A percentile compares a stretch with the other conserved stretches of the same genome.
phyloP scores from a whole-genome alignment of 2,329 filamentous ascomycete genomes.

The Neofusicoccum sp. region DNA sequence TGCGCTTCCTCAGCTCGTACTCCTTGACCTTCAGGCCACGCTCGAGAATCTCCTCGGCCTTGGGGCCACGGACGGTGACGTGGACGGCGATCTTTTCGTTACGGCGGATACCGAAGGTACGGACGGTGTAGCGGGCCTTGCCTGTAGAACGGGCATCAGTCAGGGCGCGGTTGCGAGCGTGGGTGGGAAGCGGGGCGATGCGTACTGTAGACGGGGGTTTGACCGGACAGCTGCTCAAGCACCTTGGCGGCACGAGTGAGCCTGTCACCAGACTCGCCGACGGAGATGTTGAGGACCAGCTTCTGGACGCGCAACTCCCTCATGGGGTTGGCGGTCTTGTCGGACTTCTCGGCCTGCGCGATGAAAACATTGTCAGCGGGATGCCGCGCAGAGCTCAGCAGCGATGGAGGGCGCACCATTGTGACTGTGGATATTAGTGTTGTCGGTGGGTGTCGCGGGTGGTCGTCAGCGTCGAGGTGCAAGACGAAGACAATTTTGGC shows the following conservation, averaged over 20 bases:
- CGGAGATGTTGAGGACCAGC: constrained; percentile 99
- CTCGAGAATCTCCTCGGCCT: constrained; percentile 99
- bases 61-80: constrained; percentile 98
- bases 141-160: constrained; percentile 52
- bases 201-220: constrained; percentile 99
- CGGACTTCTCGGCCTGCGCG: constrained; percentile 49
- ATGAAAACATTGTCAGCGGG: constrained; percentile 29
- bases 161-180: not conserved
- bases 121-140: constrained; percentile 99
- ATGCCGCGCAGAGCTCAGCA: not conserved
- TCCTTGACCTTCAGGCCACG: constrained; percentile 99
- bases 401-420: constrained; percentile 38
- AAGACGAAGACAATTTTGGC: constrained; percentile 22
- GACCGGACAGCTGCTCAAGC: constrained; percentile 98
- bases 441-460: constrained; percentile 31
- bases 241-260: constrained; percentile 99
- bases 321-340: constrained; percentile 96
- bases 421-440: constrained; percentile 41
- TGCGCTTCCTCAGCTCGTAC: constrained; percentile 98
- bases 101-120: constrained; percentile 99
- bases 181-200: not conserved
- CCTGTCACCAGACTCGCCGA: constrained; percentile 99
- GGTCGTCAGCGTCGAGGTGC: constrained; percentile 29
- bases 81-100: constrained; percentile 99
- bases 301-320: constrained; percentile 99